Conservation (phyloP, 345 rosid species). For the Pelargonium nanum region DNA sequence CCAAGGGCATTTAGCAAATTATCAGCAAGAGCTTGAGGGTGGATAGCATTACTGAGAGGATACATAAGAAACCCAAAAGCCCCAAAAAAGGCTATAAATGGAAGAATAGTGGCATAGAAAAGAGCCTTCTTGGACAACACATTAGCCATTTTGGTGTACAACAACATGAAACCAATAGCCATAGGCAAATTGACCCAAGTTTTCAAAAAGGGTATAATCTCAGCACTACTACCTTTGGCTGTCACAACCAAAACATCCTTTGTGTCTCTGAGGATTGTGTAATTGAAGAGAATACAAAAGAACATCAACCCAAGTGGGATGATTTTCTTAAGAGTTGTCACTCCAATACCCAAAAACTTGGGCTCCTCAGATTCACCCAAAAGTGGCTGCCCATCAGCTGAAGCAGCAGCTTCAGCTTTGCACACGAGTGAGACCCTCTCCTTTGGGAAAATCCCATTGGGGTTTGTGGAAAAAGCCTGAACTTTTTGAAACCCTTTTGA, state of each 20-base stretch:
- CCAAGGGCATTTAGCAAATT: constrained; percentile 67
- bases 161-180: constrained; percentile 94
- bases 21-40: constrained; percentile 78
- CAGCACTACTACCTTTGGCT: constrained; percentile 90
- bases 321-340: constrained; percentile 70
- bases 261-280: constrained; percentile 91
- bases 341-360: constrained; percentile 63
- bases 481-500: constrained; percentile 33
- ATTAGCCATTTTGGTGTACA: constrained; percentile 67
- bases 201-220: constrained; percentile 84
- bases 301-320: constrained; percentile 88
- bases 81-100: constrained; percentile 86
- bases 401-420: constrained; percentile 76
- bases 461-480: constrained; percentile 31
- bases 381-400: constrained; percentile 50
- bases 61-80: constrained; percentile 85
- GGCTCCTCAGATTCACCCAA: constrained; percentile 38
- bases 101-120: constrained; percentile 75
- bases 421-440: constrained; percentile 48
- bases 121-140: constrained; percentile 75
- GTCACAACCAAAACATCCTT: constrained; percentile 97
- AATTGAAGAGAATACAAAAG: constrained; percentile 89
- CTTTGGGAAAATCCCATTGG: constrained; percentile 28
- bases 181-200: constrained; percentile 97
- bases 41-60: constrained; percentile 69